Evolutionary conservation across 768 basidiomycete genomes (phyloP).

Genomic region (Suillus hirtellus): DNA sequence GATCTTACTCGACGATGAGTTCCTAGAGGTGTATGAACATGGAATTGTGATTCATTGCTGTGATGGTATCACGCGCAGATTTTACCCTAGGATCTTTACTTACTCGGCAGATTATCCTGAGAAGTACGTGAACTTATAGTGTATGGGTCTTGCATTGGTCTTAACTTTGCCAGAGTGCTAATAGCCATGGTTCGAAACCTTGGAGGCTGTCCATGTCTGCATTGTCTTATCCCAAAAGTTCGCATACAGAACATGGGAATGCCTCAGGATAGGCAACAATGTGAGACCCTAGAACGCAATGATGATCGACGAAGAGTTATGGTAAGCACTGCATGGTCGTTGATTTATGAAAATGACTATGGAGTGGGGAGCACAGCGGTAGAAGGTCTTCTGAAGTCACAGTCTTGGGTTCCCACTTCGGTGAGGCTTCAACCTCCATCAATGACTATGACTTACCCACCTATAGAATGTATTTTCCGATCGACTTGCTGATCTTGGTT

Average conservation of each 20-base stretch:
- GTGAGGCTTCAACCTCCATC: not conserved
- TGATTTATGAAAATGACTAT: too few species aligned
- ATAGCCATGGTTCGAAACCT: not conserved
- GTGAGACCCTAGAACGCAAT: too few species aligned
- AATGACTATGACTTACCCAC: not conserved
- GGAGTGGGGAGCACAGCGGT: too few species aligned
- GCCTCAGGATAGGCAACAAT: too few species aligned
- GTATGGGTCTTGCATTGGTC: not conserved
- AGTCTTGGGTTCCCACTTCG: conserved; percentile 17
- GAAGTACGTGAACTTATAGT: conserved; percentile 7
- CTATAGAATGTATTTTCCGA: conserved; percentile 32
- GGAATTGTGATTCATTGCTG: conserved; percentile 17
- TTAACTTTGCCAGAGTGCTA: not conserved
- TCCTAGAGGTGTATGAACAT: conserved; percentile 18
- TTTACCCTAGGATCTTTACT: conserved; percentile 21
- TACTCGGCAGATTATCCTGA: conserved; percentile 27
- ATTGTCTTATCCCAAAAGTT: not conserved
- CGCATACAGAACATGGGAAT: too few species aligned
- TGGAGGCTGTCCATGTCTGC: conserved; percentile 20
- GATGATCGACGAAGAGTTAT: not conserved
- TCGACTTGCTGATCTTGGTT: conserved; percentile 9
- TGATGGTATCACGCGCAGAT: conserved; percentile 13
- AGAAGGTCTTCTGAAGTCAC: not conserved
- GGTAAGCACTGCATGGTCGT: not conserved
- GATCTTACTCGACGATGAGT: conserved; percentile 15